These are phyloP conservation scores for Hermanozyma aechmeae DNA, from an alignment of 805 yeast genomes.

Conservation along the genomic window DNA sequence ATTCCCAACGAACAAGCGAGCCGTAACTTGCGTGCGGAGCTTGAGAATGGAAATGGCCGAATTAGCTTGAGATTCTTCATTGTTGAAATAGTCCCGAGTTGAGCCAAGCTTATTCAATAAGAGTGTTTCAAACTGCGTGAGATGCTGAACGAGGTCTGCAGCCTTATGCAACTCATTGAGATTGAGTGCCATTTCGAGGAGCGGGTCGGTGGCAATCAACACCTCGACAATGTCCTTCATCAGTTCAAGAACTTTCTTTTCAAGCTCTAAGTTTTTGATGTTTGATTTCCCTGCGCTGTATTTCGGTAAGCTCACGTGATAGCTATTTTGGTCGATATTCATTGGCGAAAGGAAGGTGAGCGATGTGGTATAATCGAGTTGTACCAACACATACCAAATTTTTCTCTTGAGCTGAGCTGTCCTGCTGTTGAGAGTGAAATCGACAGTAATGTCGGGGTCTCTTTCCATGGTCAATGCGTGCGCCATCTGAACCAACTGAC, in stretches of 20 bases:
- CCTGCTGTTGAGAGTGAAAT: constrained; percentile 4
- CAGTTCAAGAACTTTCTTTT: constrained; percentile 2
- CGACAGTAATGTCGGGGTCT: constrained; percentile 7
- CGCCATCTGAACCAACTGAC: constrained; percentile 7
- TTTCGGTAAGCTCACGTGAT: constrained; percentile 6
- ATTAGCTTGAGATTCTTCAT: background rate
- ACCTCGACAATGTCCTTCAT: constrained; percentile 7
- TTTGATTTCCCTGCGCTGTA: constrained; percentile 5
- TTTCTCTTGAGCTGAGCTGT: constrained; percentile 5
- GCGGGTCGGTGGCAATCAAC: constrained; percentile 2
- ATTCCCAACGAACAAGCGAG: constrained; percentile 8
- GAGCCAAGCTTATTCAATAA: constrained; percentile 5
- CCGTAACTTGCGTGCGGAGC: constrained; percentile 3
- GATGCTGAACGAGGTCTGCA: constrained; percentile 2
- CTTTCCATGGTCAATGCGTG: constrained; percentile 6
- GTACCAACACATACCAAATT: no score
- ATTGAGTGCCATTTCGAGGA: constrained; percentile 6
- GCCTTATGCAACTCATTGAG: constrained; percentile 2
- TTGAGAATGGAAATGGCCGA: constrained; percentile 1
- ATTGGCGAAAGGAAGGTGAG: constrained; percentile 7
- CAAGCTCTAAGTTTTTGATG: constrained; percentile 4
- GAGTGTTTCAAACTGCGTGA: constrained; percentile 5
- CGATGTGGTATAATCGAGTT: constrained; percentile 6
- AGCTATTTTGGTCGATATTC: constrained; percentile 1
- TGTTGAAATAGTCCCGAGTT: constrained; percentile 3